Evolutionary conservation across 148 eudicot species (phyloP).

Genomic region (Talinum fruticosum): DNA sequence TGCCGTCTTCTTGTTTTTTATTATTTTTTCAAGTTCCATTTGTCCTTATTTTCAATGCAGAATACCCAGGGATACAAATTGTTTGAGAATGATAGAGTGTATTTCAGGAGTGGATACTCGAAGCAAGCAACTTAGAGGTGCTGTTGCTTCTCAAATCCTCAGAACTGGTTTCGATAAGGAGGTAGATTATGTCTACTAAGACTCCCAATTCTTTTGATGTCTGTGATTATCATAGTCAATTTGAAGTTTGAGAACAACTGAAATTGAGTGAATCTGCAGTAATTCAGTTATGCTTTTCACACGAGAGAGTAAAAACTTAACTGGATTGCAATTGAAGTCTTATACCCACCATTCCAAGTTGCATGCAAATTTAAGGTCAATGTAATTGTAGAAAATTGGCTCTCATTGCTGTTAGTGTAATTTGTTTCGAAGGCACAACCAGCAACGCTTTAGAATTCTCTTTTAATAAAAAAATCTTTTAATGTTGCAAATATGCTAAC

Average conservation of each 20-base stretch:
- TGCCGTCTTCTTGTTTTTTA: conserved; percentile 1
- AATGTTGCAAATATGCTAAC: too few species aligned
- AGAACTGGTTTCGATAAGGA: conserved; percentile 52
- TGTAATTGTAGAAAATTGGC: background rate
- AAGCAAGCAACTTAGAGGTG: conserved; percentile 67
- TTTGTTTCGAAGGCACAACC: background rate
- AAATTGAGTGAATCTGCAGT: background rate
- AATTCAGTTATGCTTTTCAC: background rate
- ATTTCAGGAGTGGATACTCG: conserved; percentile 58
- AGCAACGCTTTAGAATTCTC: background rate
- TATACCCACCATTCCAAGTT: background rate
- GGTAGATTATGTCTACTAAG: conserved; percentile 32
- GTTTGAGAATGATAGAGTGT: conserved; percentile 64
- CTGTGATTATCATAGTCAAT: background rate
- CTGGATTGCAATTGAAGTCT: background rate
- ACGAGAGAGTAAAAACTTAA: too few species aligned
- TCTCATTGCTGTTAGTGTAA: background rate
- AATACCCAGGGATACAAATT: conserved; percentile 64
- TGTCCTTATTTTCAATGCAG: conserved; percentile 33
- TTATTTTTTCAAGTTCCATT: background rate
- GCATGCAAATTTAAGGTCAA: background rate
- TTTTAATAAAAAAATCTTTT: too few species aligned
- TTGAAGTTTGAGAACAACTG: background rate
- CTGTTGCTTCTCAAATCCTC: conserved; percentile 58
- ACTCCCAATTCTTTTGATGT: conserved; percentile 1